These are phyloP conservation scores for Solanum ossicruentum DNA, from an alignment of 257 asterid species.

Conservation along the genomic window DNA sequence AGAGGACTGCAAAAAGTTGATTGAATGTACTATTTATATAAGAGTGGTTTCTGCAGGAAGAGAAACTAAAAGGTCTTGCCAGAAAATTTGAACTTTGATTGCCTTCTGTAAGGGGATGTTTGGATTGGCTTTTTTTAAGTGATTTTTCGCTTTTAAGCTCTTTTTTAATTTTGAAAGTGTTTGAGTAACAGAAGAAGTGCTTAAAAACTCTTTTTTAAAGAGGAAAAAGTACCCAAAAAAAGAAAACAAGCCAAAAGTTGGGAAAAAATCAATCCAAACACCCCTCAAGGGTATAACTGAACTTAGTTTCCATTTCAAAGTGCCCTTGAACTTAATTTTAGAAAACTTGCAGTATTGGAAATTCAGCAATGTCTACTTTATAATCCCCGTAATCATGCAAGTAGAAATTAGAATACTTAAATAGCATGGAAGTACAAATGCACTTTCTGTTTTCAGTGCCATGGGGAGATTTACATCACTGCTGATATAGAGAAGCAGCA, in stretches of 20 bases:
- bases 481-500: background rate
- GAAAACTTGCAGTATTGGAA: background rate
- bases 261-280: no score
- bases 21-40: background rate
- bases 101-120: background rate
- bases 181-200: no score
- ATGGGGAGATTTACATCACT: background rate
- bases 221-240: no score
- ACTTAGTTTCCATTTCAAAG: background rate
- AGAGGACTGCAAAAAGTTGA: background rate
- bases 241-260: no score
- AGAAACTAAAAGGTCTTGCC: background rate
- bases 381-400: background rate
- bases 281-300: background rate
- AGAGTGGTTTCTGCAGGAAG: background rate
- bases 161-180: no score
- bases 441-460: background rate
- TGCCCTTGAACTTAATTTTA: background rate
- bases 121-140: no score
- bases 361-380: background rate
- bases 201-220: no score
- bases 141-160: no score
- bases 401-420: background rate
- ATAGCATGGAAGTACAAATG: background rate
- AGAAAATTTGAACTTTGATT: background rate